phyloP scores from a whole-genome alignment of 2,329 filamentous ascomycete genomes.

The Stachybotrys echinatus region DNA sequence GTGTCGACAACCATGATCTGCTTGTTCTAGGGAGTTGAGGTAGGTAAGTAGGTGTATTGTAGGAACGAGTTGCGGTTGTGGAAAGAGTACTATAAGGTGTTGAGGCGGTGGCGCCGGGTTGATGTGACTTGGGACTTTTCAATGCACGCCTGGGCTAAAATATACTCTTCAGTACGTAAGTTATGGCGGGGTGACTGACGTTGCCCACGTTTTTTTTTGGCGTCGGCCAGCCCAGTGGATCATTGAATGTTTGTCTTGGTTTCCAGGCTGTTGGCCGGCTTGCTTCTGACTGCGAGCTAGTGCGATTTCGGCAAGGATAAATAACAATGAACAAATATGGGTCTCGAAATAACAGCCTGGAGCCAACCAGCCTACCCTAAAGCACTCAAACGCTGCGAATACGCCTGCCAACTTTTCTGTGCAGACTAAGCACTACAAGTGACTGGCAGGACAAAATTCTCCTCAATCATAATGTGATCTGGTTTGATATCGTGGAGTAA shows the following conservation, averaged over 20 bases:
- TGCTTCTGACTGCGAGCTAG: background rate
- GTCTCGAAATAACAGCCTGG: too few species aligned
- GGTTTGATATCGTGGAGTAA: too few species aligned
- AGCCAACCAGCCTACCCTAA: too few species aligned
- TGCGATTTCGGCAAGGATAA: background rate
- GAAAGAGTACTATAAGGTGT: background rate
- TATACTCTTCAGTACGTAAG: background rate
- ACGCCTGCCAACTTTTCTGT: too few species aligned
- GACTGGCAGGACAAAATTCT: too few species aligned
- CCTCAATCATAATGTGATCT: too few species aligned
- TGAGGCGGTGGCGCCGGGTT: background rate
- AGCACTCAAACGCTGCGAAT: too few species aligned
- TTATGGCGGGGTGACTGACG: background rate
- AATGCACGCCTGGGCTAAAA: background rate
- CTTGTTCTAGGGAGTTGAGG: slow-evolving; percentile 16
- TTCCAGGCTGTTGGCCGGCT: background rate
- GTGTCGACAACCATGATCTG: slow-evolving; percentile 76
- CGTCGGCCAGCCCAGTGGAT: too few species aligned
- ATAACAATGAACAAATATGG: too few species aligned
- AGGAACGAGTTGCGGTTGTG: background rate
- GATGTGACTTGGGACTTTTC: background rate
- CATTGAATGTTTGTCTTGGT: background rate
- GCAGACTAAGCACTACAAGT: too few species aligned
- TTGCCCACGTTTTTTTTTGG: background rate
- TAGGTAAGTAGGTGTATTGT: background rate